Conservation (phyloP, 2,329 filamentous ascomycete genomes). For the Verticillium alfalfae region DNA sequence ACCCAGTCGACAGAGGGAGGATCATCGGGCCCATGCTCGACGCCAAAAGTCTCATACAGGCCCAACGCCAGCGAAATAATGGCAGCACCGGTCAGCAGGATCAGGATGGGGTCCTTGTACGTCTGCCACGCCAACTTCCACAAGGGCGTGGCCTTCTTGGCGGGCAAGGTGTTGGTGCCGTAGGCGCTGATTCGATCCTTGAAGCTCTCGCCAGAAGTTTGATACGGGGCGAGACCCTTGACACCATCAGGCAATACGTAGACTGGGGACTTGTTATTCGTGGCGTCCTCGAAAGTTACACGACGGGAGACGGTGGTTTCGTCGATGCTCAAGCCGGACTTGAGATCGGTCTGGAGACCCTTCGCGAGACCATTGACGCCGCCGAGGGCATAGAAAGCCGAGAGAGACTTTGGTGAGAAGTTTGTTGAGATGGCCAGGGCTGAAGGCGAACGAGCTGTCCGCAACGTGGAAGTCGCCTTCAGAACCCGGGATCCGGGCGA, state of each 20-base stretch:
- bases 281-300: slow-evolving; percentile 64
- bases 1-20: slow-evolving; percentile 54
- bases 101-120: slow-evolving; percentile 64
- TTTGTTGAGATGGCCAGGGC: slow-evolving; percentile 68
- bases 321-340: slow-evolving; percentile 62
- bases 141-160: slow-evolving; percentile 57
- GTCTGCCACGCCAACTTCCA: slow-evolving; percentile 60
- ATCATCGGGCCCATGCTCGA: slow-evolving; percentile 32
- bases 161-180: slow-evolving; percentile 55
- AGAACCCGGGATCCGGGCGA: slow-evolving; percentile 63
- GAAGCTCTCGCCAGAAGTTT: slow-evolving; percentile 14
- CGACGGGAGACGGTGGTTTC: slow-evolving; percentile 57
- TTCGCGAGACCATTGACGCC: slow-evolving; percentile 65
- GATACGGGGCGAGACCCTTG: not conserved
- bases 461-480: slow-evolving; percentile 64
- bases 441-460: slow-evolving; percentile 72
- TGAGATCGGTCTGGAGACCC: slow-evolving; percentile 59
- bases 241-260: not conserved
- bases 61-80: slow-evolving; percentile 61
- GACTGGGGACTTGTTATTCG: slow-evolving; percentile 17
- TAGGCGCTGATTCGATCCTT: slow-evolving; percentile 53
- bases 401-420: slow-evolving; percentile 68
- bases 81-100: slow-evolving; percentile 60
- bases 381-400: slow-evolving; percentile 65
- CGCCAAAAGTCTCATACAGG: slow-evolving; percentile 59